Evolutionary conservation across 2,329 filamentous ascomycete genomes (phyloP), one percentile per base, ranked within the genome.

Genomic region (Phaeosphaeriaceae sp.): DNA sequence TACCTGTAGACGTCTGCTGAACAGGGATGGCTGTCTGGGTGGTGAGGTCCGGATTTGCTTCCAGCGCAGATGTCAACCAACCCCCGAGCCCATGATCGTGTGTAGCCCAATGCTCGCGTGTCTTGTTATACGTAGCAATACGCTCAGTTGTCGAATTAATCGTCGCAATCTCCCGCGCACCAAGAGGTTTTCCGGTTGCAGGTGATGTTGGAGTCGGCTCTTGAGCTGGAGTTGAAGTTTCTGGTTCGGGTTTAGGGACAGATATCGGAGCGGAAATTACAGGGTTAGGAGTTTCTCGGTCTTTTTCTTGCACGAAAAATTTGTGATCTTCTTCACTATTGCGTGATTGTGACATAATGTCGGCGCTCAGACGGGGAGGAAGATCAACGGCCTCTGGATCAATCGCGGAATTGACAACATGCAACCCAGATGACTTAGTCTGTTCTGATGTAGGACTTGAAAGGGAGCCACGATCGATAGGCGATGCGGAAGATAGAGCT

Each of bases 111-210:
- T 88, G 83, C 13, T 83, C 76, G 36, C 90, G 83, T 0, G 89
- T 88, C 49, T 87, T 83, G 50, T 90, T 83, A 69, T 89, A 96
- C 12, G 85, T 87, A 35, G 81, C 78, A 51, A 94, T 89, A 16
- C 92, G 85, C 58, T 94, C 87, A 12, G 80, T 72, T 0, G 86
- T 73, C 2, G 83, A 84, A 13, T 83, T 79, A 41, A 94, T 79
- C 7, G 83, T 84, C 62, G 91, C 80, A 52, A 97, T 96, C 49
- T 96, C 88, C 42, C 86, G 84, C 73, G 95, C 92, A 1, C 77
- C 56, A 82, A 79, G 30, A 83, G 58, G 66, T 42, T 72, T 72
- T 33, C 62, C 64, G 11, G 61, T 56, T 4, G 56, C 58, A 18
- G 66, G 60, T n/a, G 64, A 69, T 20, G 46, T 65, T 3, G 42